Evolutionary conservation across 768 basidiomycete genomes (phyloP), one percentile per base, ranked within the genome.

Genomic region (Russula dissimulans): DNA sequence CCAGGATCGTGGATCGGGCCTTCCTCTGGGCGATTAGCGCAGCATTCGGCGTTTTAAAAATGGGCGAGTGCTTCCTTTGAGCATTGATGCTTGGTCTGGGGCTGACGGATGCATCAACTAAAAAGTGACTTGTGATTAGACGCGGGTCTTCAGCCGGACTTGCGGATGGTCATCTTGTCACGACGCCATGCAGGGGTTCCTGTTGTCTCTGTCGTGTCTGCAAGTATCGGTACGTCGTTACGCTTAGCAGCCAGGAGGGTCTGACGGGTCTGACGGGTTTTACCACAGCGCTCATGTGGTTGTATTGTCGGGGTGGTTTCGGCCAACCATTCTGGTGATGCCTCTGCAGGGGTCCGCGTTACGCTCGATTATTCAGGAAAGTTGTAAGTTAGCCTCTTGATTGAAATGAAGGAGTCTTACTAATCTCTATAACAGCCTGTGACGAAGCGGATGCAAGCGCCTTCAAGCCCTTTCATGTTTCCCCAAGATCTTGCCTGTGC

Each of bases 181-280:
- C 36, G 44, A 36, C 34, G 34, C 34, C 36, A 14, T 9, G n/a
- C 4, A 34, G 42, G 14, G 34, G 6, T 3, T 56, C 7, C 18
- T 34, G 14, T 17, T 7, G 26, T 6, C 15, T 6, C 15, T 22
- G 36, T 31, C 48, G 34, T 44, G 50, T 45, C 54, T 41, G 55
- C 55, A 57, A 53, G 51, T 61, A 52, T 57, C 38, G 56, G 55
- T 56, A 45, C 18, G 55, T 52, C n/a, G n/a, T 42, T 7, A 5
- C 44, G 11, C 14, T 32, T 18, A n/a, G 22, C 26, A 15, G 8
- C 22, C 22, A 26, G 22, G 22, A 26, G 22, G n/a, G 32, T 32
- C 22, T 39, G 12, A n/a, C n/a, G 6, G n/a, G 17, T 38, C 48
- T 39, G 17, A 56, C n/a, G 3, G 31, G 8, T 12, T 39, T 34